A percentile compares a stretch with the other conserved stretches of the same genome.
phyloP scores from a whole-genome alignment of 345 rosid species.

The Linum tenue region DNA sequence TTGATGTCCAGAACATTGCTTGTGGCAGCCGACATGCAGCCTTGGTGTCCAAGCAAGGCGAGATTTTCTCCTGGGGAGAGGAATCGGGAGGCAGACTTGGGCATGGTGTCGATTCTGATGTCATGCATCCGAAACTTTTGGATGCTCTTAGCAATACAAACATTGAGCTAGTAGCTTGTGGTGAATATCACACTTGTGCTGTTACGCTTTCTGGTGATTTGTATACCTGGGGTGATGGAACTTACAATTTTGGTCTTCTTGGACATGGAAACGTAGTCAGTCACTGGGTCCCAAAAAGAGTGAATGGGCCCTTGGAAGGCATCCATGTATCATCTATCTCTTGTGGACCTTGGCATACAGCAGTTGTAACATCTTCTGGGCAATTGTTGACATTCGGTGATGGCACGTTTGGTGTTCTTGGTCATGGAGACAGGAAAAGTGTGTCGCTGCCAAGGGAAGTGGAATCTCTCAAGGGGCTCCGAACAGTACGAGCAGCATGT shows the following conservation, averaged over 20 bases:
- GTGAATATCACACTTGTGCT: slow-evolving; percentile 73
- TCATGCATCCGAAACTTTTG: slow-evolving; percentile 60
- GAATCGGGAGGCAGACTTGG: slow-evolving; percentile 80
- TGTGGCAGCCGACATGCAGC: slow-evolving; percentile 72
- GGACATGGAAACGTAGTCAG: slow-evolving; percentile 75
- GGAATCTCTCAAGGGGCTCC: slow-evolving; percentile 68
- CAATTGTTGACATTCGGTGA: slow-evolving; percentile 73
- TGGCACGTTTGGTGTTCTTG: slow-evolving; percentile 76
- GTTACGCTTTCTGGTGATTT: slow-evolving; percentile 79
- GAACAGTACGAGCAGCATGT: slow-evolving; percentile 70
- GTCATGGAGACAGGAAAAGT: slow-evolving; percentile 64
- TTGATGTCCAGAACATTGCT: slow-evolving; percentile 68
- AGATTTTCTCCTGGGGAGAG: slow-evolving; percentile 74
- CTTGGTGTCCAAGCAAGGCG: slow-evolving; percentile 71
- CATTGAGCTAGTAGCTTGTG: slow-evolving; percentile 67
- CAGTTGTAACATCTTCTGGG: slow-evolving; percentile 67
- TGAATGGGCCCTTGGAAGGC: slow-evolving; percentile 68
- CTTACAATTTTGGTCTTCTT: slow-evolving; percentile 62
- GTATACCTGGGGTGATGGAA: slow-evolving; percentile 76
- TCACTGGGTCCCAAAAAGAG: slow-evolving; percentile 72
- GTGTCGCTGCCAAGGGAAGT: slow-evolving; percentile 64
- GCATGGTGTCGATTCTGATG: slow-evolving; percentile 72
- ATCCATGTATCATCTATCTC: slow-evolving; percentile 67
- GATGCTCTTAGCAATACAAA: slow-evolving; percentile 53
- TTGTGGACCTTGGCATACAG: slow-evolving; percentile 87